A percentile compares a stretch with the other conserved stretches of the same genome.
Conservation (phyloP, 2,329 filamentous ascomycete species). For the Aspergillus sp. region DNA sequence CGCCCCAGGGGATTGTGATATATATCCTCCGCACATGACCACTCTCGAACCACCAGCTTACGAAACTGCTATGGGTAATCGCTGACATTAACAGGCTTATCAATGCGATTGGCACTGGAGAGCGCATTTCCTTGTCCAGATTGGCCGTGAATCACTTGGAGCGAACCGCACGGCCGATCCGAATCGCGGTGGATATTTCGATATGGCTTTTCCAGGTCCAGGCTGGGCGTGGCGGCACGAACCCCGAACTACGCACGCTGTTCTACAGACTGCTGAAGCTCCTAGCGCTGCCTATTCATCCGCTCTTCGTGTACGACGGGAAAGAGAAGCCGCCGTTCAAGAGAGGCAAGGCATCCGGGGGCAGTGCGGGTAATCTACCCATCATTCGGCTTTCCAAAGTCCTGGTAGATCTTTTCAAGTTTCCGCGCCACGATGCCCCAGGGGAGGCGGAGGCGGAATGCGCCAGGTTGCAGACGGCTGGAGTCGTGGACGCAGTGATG, state of each 20-base stretch:
- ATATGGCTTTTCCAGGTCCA: slow-evolving; percentile 98
- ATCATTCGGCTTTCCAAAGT: slow-evolving; percentile 77
- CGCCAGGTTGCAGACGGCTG: slow-evolving; percentile 75
- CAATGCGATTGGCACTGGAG: slow-evolving; percentile 79
- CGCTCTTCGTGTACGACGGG: slow-evolving; percentile 88
- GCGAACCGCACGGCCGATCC: slow-evolving; percentile 67
- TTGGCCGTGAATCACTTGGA: slow-evolving; percentile 77
- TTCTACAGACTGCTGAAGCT: slow-evolving; percentile 87
- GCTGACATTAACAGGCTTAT: slow-evolving; percentile 61
- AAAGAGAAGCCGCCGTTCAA: slow-evolving; percentile 84
- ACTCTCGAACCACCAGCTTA: not conserved
- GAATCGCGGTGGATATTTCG: slow-evolving; percentile 88
- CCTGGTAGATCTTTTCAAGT: slow-evolving; percentile 80
- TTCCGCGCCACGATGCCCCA: slow-evolving; percentile 79
- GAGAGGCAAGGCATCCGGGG: slow-evolving; percentile 67
- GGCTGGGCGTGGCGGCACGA: slow-evolving; percentile 79
- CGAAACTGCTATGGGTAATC: not conserved
- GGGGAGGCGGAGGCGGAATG: slow-evolving; percentile 97
- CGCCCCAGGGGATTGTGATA: not conserved
- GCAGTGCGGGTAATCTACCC: slow-evolving; percentile 60
- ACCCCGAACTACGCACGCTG: slow-evolving; percentile 85
- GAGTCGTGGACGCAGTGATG: slow-evolving; percentile 87
- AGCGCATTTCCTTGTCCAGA: slow-evolving; percentile 77
- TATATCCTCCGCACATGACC: not conserved
- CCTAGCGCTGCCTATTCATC: slow-evolving; percentile 73